Conservation (phyloP, 768 basidiomycete species). For the Lepiota venenata region DNA sequence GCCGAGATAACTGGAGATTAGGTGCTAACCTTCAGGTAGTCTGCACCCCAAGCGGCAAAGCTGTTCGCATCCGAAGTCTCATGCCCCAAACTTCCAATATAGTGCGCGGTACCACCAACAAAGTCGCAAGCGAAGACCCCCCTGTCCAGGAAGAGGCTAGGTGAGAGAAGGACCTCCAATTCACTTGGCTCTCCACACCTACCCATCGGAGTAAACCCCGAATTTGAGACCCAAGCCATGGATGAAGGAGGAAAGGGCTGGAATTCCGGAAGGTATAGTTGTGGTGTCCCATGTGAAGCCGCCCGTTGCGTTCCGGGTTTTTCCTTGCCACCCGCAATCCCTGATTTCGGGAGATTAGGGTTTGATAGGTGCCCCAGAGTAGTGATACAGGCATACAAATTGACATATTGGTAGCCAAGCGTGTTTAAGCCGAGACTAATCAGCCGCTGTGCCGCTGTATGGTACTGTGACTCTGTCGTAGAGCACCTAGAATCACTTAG, state of each 20-base stretch:
- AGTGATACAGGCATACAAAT: constrained; percentile 27
- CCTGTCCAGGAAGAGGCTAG: constrained; percentile 18
- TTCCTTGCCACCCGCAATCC: constrained; percentile 51
- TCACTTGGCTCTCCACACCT: constrained; percentile 2
- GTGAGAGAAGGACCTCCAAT: background rate
- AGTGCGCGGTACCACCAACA: constrained; percentile 41
- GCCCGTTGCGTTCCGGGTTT: constrained; percentile 33
- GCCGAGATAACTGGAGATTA: background rate
- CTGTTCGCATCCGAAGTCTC: constrained; percentile 44
- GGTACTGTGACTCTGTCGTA: constrained; percentile 40
- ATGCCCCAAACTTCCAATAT: constrained; percentile 41
- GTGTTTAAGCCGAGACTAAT: constrained; percentile 32
- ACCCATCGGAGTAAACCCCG: constrained; percentile 60
- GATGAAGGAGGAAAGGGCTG: constrained; percentile 34
- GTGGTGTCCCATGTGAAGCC: constrained; percentile 42
- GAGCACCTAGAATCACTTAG: constrained; percentile 27
- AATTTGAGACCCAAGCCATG: constrained; percentile 49
- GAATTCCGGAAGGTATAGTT: constrained; percentile 34
- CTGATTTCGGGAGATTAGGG: constrained; percentile 18
- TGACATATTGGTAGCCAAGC: constrained; percentile 40
- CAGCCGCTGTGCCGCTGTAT: constrained; percentile 34
- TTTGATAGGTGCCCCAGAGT: background rate
- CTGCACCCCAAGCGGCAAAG: constrained; percentile 48
- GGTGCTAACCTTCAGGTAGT: constrained; percentile 35
- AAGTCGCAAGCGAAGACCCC: constrained; percentile 43